These are phyloP conservation scores for Mycosphaerella sp. DNA, from an alignment of 2,329 filamentous ascomycete species.

Conservation along the genomic window DNA sequence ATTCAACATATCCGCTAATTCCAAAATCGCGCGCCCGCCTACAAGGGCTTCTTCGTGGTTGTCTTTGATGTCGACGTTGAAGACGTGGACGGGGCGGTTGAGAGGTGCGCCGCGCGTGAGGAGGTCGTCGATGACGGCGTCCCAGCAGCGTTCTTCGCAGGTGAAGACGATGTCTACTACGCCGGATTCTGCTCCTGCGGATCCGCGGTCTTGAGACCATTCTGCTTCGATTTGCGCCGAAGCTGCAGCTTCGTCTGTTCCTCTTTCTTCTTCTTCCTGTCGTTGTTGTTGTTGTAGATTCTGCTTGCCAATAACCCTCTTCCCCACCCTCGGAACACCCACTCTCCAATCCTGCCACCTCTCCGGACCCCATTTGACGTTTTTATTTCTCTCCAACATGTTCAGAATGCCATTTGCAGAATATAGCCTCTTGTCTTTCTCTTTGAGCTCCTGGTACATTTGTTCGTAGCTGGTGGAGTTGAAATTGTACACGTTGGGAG, in stretches of 20 bases:
- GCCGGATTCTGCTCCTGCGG: slow-evolving; percentile 75
- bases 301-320: slow-evolving; percentile 32
- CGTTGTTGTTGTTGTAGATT: not conserved
- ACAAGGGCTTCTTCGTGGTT: slow-evolving; percentile 95
- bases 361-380: slow-evolving; percentile 91
- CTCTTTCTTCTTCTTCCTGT: not conserved
- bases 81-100: slow-evolving; percentile 91
- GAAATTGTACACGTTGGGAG: slow-evolving; percentile 97
- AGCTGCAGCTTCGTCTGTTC: no score
- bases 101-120: slow-evolving; percentile 77
- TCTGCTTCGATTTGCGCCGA: slow-evolving; percentile 31
- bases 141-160: slow-evolving; percentile 97
- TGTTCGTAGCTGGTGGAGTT: slow-evolving; percentile 92
- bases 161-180: slow-evolving; percentile 93
- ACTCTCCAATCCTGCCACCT: slow-evolving; percentile 97
- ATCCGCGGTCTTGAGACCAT: slow-evolving; percentile 64
- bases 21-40: slow-evolving; percentile 84
- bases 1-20: slow-evolving; percentile 81
- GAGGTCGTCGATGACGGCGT: slow-evolving; percentile 91
- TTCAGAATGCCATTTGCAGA: slow-evolving; percentile 86
- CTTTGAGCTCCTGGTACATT: slow-evolving; percentile 85
- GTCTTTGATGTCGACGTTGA: slow-evolving; percentile 97
- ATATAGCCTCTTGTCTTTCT: slow-evolving; percentile 83
- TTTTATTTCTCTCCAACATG: slow-evolving; percentile 89
- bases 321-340: slow-evolving; percentile 73